Base-by-base conservation (phyloP, 805 yeast genomes). In the Ogataea thermomethanolica region DNA sequence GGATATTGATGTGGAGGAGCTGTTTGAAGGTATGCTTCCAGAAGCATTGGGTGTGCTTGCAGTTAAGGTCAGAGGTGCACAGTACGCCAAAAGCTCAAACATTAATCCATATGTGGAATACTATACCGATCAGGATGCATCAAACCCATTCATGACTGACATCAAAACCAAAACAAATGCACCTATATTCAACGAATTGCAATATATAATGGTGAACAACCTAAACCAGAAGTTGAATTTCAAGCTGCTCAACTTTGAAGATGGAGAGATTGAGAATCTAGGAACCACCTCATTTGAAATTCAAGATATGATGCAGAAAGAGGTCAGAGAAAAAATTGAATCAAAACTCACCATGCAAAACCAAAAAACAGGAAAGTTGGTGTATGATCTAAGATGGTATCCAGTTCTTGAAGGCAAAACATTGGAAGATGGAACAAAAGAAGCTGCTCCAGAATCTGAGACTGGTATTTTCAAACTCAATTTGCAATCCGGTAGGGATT, bases 21-120 rank as follows among this genome's bases (percentile, higher is more conserved):
- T 84, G 14, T 69, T 84, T 73, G 78, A 79, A 29, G 74, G 71
- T 30, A 76, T 76, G 54, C 62, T 77, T 5, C 78, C 79, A 41
- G 90, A 82, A 49, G 81, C 89, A 5, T 70, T 71, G 49, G 93
- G 91, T 50, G 79, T 79, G 43, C 65, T 81, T 45, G 82, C 84
- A 2, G 74, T 85, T 10, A 81, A 79, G 24, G 55, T 84, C 33
- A 70, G 73, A 44, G 73, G 78, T 36, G 80, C 78, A 29, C 67
- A 66, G 25, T 69, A 67, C 29, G 62, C 76, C 54, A 77, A 72
- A 43, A 41, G 54, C 9, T 58, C 64, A 10, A 58, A 70, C 22
- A 69, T 70, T 30, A 79, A 81, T 55, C 89, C 89, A 8, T 60
- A 49, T 37, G 45, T 60, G 32, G 53, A 57, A 39, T 60, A 36